phyloP scores from a whole-genome alignment of 1,139 yeast genomes.

The Hyphopichia pseudoburtonii region DNA sequence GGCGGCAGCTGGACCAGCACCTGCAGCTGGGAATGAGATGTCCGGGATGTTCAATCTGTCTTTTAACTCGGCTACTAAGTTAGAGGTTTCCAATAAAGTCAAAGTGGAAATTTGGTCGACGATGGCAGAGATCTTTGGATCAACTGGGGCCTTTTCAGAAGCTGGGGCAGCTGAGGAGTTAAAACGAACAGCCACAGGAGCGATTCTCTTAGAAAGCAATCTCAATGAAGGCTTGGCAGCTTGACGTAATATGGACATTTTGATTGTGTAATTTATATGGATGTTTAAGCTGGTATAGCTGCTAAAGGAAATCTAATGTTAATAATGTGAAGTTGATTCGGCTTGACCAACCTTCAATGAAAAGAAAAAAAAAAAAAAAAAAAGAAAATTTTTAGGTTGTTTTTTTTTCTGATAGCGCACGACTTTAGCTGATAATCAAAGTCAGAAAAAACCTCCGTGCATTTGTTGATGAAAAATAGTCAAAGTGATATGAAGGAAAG shows the following conservation, averaged over 20 bases:
- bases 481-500: background rate
- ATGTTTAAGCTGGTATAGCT: background rate
- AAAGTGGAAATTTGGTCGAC: conserved; percentile 89
- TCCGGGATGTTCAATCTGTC: conserved; percentile 88
- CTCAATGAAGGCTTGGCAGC: conserved; percentile 39
- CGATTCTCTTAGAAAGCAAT: conserved; percentile 26
- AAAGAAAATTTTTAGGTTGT: conserved; percentile 3
- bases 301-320: background rate
- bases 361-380: conserved; percentile 2
- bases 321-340: conserved; percentile 2
- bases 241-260: conserved; percentile 38
- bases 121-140: conserved; percentile 83
- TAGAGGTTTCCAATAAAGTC: conserved; percentile 86
- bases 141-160: conserved; percentile 54
- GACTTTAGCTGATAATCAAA: no score
- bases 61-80: conserved; percentile 81
- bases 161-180: conserved; percentile 53
- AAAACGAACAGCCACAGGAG: conserved; percentile 37
- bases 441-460: background rate
- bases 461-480: background rate
- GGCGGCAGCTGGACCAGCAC: conserved; percentile 67
- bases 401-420: no score
- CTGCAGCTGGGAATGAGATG: conserved; percentile 79
- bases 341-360: background rate
- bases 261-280: background rate